phyloP scores from a whole-genome alignment of 139 green algal genomes.

The Protoeuglena noctilucae region DNA sequence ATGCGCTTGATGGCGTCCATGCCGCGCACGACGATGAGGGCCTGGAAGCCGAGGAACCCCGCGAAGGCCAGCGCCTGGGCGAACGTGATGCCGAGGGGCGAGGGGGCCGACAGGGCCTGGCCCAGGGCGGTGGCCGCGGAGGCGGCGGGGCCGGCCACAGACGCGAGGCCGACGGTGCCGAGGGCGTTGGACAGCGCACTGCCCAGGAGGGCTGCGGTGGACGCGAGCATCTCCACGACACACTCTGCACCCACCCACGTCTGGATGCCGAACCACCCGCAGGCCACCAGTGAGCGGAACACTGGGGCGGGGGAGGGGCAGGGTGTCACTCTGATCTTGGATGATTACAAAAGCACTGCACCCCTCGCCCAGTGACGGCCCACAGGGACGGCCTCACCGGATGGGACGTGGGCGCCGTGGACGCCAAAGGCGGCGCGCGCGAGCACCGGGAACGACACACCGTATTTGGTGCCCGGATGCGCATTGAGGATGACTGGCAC shows the following conservation, averaged over 20 bases:
- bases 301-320: no score
- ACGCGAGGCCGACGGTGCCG: no score
- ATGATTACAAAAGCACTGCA: background rate
- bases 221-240: no score
- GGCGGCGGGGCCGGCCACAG: no score
- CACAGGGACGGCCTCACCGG: constrained; percentile 11
- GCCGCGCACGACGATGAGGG: constrained; percentile 33
- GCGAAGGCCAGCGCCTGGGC: constrained; percentile 42
- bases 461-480: constrained; percentile 14
- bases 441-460: constrained; percentile 51
- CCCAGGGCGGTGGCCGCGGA: no score
- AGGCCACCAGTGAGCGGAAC: constrained; percentile 43
- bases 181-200: no score
- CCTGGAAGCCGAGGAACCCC: constrained; percentile 40
- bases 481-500: constrained; percentile 55
- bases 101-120: background rate
- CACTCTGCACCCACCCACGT: constrained; percentile 55
- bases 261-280: constrained; percentile 68
- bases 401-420: constrained; percentile 42
- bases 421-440: constrained; percentile 49
- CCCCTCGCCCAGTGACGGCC: background rate
- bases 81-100: constrained; percentile 25
- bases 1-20: constrained; percentile 58
- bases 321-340: no score
- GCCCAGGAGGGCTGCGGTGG: no score